Evolutionary conservation across 2,329 filamentous ascomycete species (phyloP).

Genomic region (Canariomyces notabilis): DNA sequence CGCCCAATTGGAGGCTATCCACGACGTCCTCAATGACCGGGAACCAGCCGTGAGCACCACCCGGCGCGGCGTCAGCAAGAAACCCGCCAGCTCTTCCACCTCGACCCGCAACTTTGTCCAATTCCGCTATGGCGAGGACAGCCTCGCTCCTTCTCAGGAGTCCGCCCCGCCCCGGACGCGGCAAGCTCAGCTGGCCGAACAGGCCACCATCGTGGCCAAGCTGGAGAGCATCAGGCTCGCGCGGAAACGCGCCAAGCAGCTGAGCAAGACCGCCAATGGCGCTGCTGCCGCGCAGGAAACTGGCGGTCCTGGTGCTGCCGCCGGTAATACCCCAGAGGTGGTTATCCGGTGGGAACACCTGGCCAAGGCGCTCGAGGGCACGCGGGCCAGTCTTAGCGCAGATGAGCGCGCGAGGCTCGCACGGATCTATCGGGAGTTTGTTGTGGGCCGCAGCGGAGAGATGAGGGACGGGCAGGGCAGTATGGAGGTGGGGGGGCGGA

Average conservation of each 20-base stretch:
- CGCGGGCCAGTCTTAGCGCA: slow-evolving; percentile 74
- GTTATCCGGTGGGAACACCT: slow-evolving; percentile 82
- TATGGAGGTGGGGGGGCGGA: slow-evolving; percentile 86
- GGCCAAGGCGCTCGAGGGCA: slow-evolving; percentile 67
- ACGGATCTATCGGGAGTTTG: slow-evolving; percentile 87
- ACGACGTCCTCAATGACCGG: slow-evolving; percentile 74
- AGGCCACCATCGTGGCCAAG: slow-evolving; percentile 74
- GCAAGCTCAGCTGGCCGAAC: slow-evolving; percentile 61
- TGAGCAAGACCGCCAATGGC: slow-evolving; percentile 21
- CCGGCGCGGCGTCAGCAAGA: slow-evolving; percentile 33
- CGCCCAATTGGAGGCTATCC: slow-evolving; percentile 92
- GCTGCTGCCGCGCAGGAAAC: slow-evolving; percentile 25
- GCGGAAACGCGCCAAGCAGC: slow-evolving; percentile 57
- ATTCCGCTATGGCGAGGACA: slow-evolving; percentile 71
- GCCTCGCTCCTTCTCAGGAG: slow-evolving; percentile 42
- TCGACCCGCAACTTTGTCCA: slow-evolving; percentile 62
- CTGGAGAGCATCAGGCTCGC: slow-evolving; percentile 72
- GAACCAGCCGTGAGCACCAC: slow-evolving; percentile 24
- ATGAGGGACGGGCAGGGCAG: slow-evolving; percentile 90
- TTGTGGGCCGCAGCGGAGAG: slow-evolving; percentile 86
- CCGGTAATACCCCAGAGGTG: slow-evolving; percentile 53
- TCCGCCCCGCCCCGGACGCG: slow-evolving; percentile 42
- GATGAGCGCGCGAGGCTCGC: slow-evolving; percentile 70
- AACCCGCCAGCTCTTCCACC: slow-evolving; percentile 28
- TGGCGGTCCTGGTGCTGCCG: slow-evolving; percentile 14